phyloP scores from a whole-genome alignment of 1,139 yeast species.

The Taiozyma onychis region DNA sequence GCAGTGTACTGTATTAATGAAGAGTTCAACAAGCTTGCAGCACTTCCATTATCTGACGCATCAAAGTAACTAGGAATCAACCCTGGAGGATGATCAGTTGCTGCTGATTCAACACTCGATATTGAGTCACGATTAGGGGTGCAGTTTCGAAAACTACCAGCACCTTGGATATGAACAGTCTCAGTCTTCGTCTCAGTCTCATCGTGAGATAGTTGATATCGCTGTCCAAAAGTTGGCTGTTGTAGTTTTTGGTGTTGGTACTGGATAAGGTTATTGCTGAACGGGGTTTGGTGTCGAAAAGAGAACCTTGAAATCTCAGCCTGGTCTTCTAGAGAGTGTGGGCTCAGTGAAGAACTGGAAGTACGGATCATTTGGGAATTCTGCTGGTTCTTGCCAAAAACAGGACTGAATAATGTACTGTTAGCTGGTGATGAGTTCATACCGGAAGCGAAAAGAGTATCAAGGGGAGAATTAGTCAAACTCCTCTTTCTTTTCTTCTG shows the following conservation, averaged over 20 bases:
- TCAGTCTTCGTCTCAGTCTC: not conserved
- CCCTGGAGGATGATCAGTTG: not conserved
- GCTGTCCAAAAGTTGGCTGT: not conserved
- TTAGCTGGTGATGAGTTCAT: not conserved
- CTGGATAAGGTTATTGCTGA: not conserved
- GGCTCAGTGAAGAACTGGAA: not conserved
- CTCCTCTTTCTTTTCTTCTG: not conserved
- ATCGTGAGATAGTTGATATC: not conserved
- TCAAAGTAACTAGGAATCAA: not conserved
- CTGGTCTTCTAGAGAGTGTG: not conserved
- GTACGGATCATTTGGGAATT: not conserved
- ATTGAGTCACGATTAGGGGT: not conserved
- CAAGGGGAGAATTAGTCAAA: not conserved
- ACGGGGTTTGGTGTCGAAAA: not conserved
- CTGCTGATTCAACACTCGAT: not conserved
- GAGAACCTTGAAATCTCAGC: not conserved
- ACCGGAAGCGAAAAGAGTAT: not conserved
- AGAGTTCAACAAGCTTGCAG: not conserved
- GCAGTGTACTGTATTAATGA: not conserved
- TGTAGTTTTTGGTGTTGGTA: not conserved
- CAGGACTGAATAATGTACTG: not conserved
- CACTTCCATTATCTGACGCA: not conserved
- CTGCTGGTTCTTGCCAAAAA: not conserved
- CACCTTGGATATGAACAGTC: not conserved
- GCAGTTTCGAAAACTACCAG: not conserved